These are phyloP conservation scores for Botryotinia calthae DNA, from an alignment of 2,329 filamentous ascomycete genomes.

Conservation along the genomic window DNA sequence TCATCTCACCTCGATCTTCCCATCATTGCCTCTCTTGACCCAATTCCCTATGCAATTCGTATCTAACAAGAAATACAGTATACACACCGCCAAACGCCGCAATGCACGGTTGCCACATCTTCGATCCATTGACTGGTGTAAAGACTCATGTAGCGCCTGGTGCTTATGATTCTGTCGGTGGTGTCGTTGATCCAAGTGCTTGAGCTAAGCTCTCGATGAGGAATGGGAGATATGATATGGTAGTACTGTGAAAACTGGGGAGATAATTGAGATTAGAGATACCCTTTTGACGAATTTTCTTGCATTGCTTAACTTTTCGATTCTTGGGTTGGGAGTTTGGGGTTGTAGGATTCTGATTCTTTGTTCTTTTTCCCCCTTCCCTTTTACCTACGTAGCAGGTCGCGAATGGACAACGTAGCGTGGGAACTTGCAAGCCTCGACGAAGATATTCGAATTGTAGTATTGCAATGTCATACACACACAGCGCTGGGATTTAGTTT, in stretches of 20 bases:
- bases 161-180: conserved; percentile 63
- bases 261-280: background rate
- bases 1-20: background rate
- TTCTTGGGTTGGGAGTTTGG: background rate
- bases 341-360: background rate
- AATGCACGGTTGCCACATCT: conserved; percentile 76
- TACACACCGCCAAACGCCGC: conserved; percentile 93
- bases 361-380: background rate
- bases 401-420: background rate
- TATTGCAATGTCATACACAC: background rate
- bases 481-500: background rate
- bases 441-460: background rate
- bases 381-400: background rate
- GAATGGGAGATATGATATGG: background rate
- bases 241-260: background rate
- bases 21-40: background rate
- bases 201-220: background rate
- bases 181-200: background rate
- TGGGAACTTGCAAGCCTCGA: background rate
- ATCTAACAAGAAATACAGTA: conserved; percentile 41
- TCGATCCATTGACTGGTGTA: conserved; percentile 72
- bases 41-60: too few species aligned
- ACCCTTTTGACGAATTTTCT: background rate
- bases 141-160: conserved; percentile 68
- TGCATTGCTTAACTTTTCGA: background rate